These are phyloP conservation scores for Cladosporium velox DNA, from an alignment of 2,329 filamentous ascomycete species.

Conservation along the genomic window DNA sequence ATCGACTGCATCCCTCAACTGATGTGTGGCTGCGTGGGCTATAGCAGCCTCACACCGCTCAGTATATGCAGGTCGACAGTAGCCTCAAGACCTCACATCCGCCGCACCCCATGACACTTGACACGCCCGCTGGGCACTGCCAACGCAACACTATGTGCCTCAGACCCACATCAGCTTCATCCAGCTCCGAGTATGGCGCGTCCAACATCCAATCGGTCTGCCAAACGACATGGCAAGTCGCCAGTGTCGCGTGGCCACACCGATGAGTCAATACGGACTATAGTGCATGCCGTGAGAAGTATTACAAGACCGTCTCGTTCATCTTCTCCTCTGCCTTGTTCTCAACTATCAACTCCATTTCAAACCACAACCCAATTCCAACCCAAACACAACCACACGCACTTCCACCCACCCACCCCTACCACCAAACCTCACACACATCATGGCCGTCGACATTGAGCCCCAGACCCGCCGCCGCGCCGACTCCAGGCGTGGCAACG, in stretches of 20 bases:
- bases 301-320: not conserved
- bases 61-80: constrained; percentile 3
- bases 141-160: constrained; percentile 13
- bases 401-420: not conserved
- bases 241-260: constrained; percentile 12
- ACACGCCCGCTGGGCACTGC: constrained; percentile 10
- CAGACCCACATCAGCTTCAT: constrained; percentile 12
- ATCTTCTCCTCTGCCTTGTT: not conserved
- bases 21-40: constrained; percentile 4
- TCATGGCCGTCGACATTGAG: constrained; percentile 14
- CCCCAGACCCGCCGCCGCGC: constrained; percentile 14
- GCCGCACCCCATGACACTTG: constrained; percentile 12
- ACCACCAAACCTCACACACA: not conserved
- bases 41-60: constrained; percentile 16
- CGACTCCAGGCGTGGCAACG: constrained; percentile 11
- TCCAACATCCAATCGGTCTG: constrained; percentile 13
- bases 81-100: constrained; percentile 7
- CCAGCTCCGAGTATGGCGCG: constrained; percentile 9
- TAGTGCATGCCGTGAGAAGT: not conserved
- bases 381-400: not conserved
- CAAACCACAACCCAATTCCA: not conserved
- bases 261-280: constrained; percentile 12
- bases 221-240: not conserved
- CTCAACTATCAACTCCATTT: not conserved
- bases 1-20: not conserved